Evolutionary conservation across 2,329 filamentous ascomycete species (phyloP), one percentile per base, ranked within the genome.

Genomic region (Triangularia setosa): DNA sequence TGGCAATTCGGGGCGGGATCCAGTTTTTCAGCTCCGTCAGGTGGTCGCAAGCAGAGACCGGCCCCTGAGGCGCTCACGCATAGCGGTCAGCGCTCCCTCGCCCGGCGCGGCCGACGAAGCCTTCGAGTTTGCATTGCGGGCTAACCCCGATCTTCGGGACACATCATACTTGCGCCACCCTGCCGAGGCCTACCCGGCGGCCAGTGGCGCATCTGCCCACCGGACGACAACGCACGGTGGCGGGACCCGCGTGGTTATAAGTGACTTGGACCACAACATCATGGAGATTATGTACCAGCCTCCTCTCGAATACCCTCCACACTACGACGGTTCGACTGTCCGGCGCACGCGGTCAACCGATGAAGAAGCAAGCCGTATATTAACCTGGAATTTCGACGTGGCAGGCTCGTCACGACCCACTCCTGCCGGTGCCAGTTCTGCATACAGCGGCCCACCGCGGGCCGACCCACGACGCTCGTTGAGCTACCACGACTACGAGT

Each of bases 211-310:
- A 14, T 68, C 69, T 16, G 68, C 66, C 55, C 65, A 60, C 16
- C 67, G 66, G 56, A 56, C 44, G 4, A n/a, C 54, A 30, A 61
- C 56, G 52, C 30, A 63, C 67, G 72, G 72, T 73, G 75, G 74
- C 69, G 78, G 77, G 67, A 76, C 71, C 69, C 75, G 72, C 78
- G 84, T 76, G 80, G 86, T 79, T 82, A 87, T 92, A 48, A 83
- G 87, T 65, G 92, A 96, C 76, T 83, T 91, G 62, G 92, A 96
- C 78, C 91, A 91, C 59, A 96, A 96, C 78, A 90, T 85, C 70
- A 87, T 96, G 73, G 91, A 95, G 73, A 90, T 91, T 28, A 86
- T 93, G 58, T 90, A 87, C 74, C 80, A 81, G 8, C 74, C 75
- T 12, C 73, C 75, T 44, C 69, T 71, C 48, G 75, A 75, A 33